These are phyloP conservation scores for Microsporum ferrugineum DNA, from an alignment of 2,329 filamentous ascomycete genomes.

Conservation along the genomic window DNA sequence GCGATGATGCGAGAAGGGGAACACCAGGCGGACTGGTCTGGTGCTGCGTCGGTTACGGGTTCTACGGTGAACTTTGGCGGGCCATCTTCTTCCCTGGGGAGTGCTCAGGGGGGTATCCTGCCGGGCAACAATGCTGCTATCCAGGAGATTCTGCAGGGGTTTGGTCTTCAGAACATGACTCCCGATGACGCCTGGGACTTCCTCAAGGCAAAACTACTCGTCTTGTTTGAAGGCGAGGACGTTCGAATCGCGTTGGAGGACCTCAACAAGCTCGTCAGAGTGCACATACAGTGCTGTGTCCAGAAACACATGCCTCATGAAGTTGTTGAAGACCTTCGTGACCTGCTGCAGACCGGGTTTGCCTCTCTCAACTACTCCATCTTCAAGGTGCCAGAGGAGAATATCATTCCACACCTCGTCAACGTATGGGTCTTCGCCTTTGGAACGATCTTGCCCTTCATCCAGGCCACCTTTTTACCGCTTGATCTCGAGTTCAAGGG, in stretches of 20 bases:
- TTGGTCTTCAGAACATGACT: constrained; percentile 58
- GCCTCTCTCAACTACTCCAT: constrained; percentile 74
- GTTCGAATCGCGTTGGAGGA: constrained; percentile 54
- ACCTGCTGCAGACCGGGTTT: constrained; percentile 62
- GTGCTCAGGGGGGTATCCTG: constrained; percentile 17
- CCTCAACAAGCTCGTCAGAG: constrained; percentile 51
- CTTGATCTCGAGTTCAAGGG: constrained; percentile 89
- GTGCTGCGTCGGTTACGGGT: constrained; percentile 17
- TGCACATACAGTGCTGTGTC: constrained; percentile 53
- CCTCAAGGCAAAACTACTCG: constrained; percentile 50
- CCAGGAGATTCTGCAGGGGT: constrained; percentile 36
- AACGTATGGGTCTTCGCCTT: constrained; percentile 93
- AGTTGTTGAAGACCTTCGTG: constrained; percentile 52
- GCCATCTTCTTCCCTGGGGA: constrained; percentile 23
- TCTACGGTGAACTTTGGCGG: constrained; percentile 23
- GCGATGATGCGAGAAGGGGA: constrained; percentile 23
- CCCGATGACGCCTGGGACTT: constrained; percentile 56
- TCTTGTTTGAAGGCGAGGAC: constrained; percentile 55
- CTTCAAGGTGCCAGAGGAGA: constrained; percentile 66
- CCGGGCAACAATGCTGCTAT: constrained; percentile 26
- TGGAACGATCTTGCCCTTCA: constrained; percentile 77
- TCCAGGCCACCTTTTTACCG: constrained; percentile 89
- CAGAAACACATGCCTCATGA: constrained; percentile 48
- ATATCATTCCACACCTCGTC: constrained; percentile 78
- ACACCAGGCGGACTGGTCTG: constrained; percentile 24